Base-by-base conservation (phyloP, 495 filamentous ascomycete species). In the Aspergillus mulundensis region DNA sequence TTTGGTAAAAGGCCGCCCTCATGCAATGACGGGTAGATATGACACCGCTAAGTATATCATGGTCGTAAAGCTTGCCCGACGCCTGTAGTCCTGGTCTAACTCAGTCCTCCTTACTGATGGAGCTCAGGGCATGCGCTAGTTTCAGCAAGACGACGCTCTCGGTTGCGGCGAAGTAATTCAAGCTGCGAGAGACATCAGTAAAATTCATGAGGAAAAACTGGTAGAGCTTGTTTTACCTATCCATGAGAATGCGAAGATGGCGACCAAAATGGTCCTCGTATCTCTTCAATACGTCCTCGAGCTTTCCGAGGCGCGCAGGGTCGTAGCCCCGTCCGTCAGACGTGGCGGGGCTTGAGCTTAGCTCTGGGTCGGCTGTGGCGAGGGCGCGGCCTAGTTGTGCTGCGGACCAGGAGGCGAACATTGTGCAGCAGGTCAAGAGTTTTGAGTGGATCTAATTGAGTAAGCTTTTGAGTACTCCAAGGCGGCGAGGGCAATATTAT, bases 131-230 rank as follows among this genome's bases (percentile, higher is more conserved):
- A 50, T 78, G 75, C 34, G 75, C 75, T n/a, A 98, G 76, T 54
- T 93, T 89, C 54, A 96, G 70, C 56, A 97, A 73, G 21, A 96
- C 94, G 25, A 97, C 94, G 59, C 94, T 97, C 74, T 98, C 94
- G 2, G 94, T 98, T 0, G 92, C 93, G 1, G 94, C 94, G 61
- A 95, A 95, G 69, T 97, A 96, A 60, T 97, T 96, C 62, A 98
- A 72, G 45, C 75, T 77, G 34, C 6, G n/a, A 4, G 43, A 3
- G 3, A 20, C 20, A 11, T 38, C 2, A 44, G 30, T 7, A 18
- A 46, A 42, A 49, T 30, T 14, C 12, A 20, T 14, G n/a, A 25
- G 57, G n/a, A n/a, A n/a, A n/a, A 15, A 20, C 19, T 14, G 8
- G 36, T 3, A 46, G 21, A 40, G 20, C 32, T 25, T n/a, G n/a